Evolutionary conservation across 257 asterid genomes (phyloP), one percentile per base, ranked within the genome.

Genomic region (Lycium barbarum): DNA sequence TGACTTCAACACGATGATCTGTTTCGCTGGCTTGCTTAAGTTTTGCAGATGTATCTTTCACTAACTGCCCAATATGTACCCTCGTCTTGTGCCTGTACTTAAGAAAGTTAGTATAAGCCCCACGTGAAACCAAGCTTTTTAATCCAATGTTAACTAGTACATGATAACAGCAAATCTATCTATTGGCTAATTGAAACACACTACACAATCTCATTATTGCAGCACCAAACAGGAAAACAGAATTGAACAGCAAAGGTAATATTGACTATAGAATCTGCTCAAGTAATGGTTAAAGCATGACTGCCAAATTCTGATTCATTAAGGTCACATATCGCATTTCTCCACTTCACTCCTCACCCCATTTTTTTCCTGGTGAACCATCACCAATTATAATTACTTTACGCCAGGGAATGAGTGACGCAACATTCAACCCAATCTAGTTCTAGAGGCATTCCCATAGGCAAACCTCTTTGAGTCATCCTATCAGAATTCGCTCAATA

Each of bases 1-100:
- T 88, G 90, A 92, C 97, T 90, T 91, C 95, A 71, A 51, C 61
- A 26, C 63, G 82, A 76, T 76, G 82, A 51, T 76, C 82, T 76
- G 90, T 81, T 85, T 95, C 97, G 84, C 97, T 95, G 74, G 95
- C 98, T 92, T 92, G 98, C 90, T 92, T 95, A 79, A 95, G 96
- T 84, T 94, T 92, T 58, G 95, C 93, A 36, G 97, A 92, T 55
- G 98, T 93, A 85, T 94, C 97, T 91, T 88, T 95, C 82, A 93
- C 97, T 82, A 95, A 86, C 87, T 95, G 97, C 53, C 95, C 98
- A 54, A 95, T 92, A 88, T 95, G 97, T 68, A 92, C 85, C 86
- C 99, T 94, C 26, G 97, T 92, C 90, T 95, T 95, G 87, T 90
- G 98, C 91, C 98, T 96, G 91, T 79, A 80, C 59, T 84, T 40